Conservation (phyloP, 495 filamentous ascomycete genomes). For the Xylaria venustula region DNA sequence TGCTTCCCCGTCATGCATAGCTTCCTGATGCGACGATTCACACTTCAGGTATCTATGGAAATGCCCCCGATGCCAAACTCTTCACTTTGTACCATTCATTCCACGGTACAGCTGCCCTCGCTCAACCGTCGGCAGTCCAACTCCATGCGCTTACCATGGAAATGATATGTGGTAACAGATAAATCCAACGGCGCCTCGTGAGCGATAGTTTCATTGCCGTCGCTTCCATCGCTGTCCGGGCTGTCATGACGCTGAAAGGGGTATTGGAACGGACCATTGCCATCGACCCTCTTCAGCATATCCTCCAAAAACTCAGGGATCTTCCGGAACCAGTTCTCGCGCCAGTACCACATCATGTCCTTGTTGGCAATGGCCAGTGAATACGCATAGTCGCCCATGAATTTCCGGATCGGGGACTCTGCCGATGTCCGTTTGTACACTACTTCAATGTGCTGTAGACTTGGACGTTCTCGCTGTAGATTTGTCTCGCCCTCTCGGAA, state of each 20-base stretch:
- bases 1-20: too few species aligned
- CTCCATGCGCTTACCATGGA: not conserved
- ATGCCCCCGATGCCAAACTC: too few species aligned
- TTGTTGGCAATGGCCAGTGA: not conserved
- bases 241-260: not conserved
- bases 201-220: not conserved
- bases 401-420: not conserved
- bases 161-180: not conserved
- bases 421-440: not conserved
- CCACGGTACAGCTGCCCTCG: not conserved
- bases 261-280: not conserved
- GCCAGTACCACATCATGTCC: not conserved
- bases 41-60: too few species aligned
- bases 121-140: not conserved
- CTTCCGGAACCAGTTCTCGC: not conserved
- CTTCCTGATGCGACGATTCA: too few species aligned
- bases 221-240: not conserved
- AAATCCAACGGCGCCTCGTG: not conserved
- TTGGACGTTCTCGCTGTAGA: not conserved
- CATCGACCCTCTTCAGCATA: not conserved
- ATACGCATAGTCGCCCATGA: not conserved
- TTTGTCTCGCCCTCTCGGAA: conserved; percentile 13
- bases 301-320: not conserved
- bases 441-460: not conserved
- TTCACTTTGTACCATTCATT: not conserved